Conservation (phyloP, 768 basidiomycete genomes). For the Suillus subluteus region DNA sequence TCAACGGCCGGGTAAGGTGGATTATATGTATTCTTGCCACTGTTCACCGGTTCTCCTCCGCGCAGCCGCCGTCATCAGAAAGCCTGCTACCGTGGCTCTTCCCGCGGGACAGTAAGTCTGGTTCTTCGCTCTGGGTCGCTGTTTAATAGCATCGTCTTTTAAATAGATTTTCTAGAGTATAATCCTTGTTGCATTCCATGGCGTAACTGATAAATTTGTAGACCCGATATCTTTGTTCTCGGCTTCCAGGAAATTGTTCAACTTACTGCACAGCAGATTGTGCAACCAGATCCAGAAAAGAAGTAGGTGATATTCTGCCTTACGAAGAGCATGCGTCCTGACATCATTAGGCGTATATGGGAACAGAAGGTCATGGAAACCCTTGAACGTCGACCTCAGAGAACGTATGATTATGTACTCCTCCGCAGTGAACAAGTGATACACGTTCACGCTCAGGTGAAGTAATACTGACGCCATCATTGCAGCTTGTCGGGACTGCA, state of each 20-base stretch:
- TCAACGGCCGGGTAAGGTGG: constrained; percentile 79
- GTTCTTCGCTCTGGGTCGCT: not conserved
- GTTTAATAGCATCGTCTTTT: constrained; percentile 12
- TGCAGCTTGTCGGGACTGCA: constrained; percentile 92
- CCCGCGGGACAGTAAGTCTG: constrained; percentile 70
- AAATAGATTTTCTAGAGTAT: constrained; percentile 25
- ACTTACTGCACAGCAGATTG: constrained; percentile 95
- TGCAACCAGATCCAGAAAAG: constrained; percentile 95
- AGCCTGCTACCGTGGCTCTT: constrained; percentile 90
- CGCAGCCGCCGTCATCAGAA: constrained; percentile 69
- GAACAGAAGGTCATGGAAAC: constrained; percentile 81
- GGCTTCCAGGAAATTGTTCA: constrained; percentile 98
- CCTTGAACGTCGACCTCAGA: constrained; percentile 69
- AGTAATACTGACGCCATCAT: constrained; percentile 11
- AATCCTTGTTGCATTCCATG: constrained; percentile 17
- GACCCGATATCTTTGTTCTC: constrained; percentile 88
- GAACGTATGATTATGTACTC: constrained; percentile 76
- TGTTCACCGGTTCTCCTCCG: constrained; percentile 18
- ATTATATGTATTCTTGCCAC: constrained; percentile 3
- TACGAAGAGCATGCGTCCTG: constrained; percentile 1
- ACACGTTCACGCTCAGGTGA: not conserved
- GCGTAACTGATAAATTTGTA: constrained; percentile 35
- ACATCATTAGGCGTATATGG: constrained; percentile 72
- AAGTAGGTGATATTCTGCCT: constrained; percentile 48
- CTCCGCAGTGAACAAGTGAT: constrained; percentile 90